These are phyloP conservation scores for Phanerochaete sordida DNA, from an alignment of 768 basidiomycete genomes.

Conservation along the genomic window DNA sequence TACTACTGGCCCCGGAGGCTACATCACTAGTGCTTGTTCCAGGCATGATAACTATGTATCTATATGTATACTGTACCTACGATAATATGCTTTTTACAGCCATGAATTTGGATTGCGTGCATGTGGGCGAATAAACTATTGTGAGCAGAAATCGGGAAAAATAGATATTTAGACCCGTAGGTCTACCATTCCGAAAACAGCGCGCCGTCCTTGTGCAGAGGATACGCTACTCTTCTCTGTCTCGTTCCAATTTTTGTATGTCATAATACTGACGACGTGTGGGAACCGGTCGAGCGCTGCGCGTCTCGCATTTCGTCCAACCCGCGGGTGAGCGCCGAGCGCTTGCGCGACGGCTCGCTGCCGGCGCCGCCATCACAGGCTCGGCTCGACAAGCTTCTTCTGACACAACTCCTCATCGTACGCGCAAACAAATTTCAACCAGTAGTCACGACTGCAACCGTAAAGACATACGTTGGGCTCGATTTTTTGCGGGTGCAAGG, in stretches of 20 bases:
- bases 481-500: too few species aligned
- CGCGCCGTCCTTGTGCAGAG: slow-evolving; percentile 99
- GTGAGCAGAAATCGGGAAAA: background rate
- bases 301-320: background rate
- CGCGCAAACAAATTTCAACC: too few species aligned
- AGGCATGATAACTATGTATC: too few species aligned
- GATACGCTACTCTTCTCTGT: slow-evolving; percentile 99
- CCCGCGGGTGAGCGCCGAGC: background rate
- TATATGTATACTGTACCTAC: background rate
- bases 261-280: slow-evolving; percentile 64
- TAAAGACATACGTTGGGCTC: too few species aligned
- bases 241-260: slow-evolving; percentile 99
- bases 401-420: too few species aligned
- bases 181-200: slow-evolving; percentile 89
- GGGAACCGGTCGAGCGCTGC: background rate
- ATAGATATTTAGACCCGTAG: slow-evolving; percentile 42
- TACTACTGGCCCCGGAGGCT: too few species aligned
- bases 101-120: too few species aligned
- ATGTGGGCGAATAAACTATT: background rate
- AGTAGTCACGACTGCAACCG: too few species aligned
- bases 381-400: too few species aligned
- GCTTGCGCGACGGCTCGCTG: too few species aligned
- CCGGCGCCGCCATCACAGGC: too few species aligned
- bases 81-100: background rate
- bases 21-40: too few species aligned